Evolutionary conservation across 768 basidiomycete genomes (phyloP).

Genomic region (Trametes maxima): DNA sequence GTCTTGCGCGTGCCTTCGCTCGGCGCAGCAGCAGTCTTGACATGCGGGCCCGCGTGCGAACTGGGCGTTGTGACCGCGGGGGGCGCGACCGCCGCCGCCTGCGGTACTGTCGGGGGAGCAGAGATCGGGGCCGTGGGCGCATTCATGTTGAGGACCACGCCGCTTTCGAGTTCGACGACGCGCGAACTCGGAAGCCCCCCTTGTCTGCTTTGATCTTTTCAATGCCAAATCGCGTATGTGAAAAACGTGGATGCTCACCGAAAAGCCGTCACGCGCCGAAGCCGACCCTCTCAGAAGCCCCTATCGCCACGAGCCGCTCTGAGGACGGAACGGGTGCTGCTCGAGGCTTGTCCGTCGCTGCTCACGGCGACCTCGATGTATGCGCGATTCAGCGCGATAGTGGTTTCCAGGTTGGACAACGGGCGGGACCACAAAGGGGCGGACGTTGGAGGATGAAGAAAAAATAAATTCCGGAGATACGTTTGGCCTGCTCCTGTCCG

Average conservation of each 20-base stretch:
- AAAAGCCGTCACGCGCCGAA: background rate
- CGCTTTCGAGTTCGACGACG: conserved; percentile 3
- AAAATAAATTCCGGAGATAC: conserved; percentile 11
- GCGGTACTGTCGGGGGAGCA: background rate
- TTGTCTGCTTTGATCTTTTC: too few relatives aligned
- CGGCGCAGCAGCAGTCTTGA: background rate
- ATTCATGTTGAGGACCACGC: conserved; percentile 4
- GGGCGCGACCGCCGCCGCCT: conserved; percentile 2
- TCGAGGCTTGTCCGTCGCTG: too few relatives aligned
- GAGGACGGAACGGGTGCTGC: too few relatives aligned
- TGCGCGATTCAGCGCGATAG: too few relatives aligned
- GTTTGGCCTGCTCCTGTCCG: conserved; percentile 2
- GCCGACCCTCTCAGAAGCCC: background rate
- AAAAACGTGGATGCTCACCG: background rate
- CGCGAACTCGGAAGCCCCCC: too few relatives aligned
- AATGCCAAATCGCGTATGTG: too few relatives aligned
- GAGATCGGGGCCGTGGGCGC: conserved; percentile 5
- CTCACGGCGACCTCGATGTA: too few relatives aligned
- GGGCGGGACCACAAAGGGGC: background rate
- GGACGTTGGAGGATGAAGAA: background rate
- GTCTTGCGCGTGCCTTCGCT: background rate
- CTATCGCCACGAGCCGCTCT: background rate
- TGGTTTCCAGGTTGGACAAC: background rate
- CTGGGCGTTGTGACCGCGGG: background rate
- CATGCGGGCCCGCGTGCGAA: background rate